Base-by-base conservation (phyloP, 164 flowering plant species). In the Macadamia integrifolia region DNA sequence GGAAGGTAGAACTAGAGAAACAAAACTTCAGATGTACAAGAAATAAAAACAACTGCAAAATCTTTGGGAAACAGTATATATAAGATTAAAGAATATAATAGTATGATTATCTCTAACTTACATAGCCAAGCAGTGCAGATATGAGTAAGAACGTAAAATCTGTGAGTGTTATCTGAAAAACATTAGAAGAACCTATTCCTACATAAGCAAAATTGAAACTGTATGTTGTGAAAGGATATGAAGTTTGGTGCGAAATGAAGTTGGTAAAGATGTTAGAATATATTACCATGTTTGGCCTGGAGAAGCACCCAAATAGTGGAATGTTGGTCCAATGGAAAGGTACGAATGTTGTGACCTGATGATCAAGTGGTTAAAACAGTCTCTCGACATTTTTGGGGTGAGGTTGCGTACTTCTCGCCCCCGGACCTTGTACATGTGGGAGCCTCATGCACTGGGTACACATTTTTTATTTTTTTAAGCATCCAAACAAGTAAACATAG, bases 221-320 rank as follows among this genome's bases (percentile, higher is more conserved):
- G 15, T 61, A 23, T 42, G 9, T 65, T 64, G 18, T 18, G 58
- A 68, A 58, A 48, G 35, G 2, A 9, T 66, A 30, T 15, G 3
- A 67, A 10, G 23, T 29, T n/a, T 48, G 3, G 31, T 58, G 60
- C 13, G 32, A 49, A 42, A 23, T 9, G 56, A 65, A 13, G 40
- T 23, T 23, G 23, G 23, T 55, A 5, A 48, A 11, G 23, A 61
- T 15, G 13, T n/a, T 42, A 46, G 44, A 42, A 53, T 13, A 23
- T 23, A 74, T 70, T 85, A 95, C 99, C 99, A 89, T 82, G 71
- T 95, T 95, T 12, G 99, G 99, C 49, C 99, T 95, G 93, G 52
- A 58, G 65, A 74, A 60, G 75, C 63, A 65, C 72, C 84, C 82
- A 58, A 67, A 68, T 23, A 23, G 23, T 23, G 23, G 23, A 23